Evolutionary conservation across 495 filamentous ascomycete species (phyloP), one percentile per base, ranked within the genome.

Genomic region (Penicillium flavigenum): DNA sequence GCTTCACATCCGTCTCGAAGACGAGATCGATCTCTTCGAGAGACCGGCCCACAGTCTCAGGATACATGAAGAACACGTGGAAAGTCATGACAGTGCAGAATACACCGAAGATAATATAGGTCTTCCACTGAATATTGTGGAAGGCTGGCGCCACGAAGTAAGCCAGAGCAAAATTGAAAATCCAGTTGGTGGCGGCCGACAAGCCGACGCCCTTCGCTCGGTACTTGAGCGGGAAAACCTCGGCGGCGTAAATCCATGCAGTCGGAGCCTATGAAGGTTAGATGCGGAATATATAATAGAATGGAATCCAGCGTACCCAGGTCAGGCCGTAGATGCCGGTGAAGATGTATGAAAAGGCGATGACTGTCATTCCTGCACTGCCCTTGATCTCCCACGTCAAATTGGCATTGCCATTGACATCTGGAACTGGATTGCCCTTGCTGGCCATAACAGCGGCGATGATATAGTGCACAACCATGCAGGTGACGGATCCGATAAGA

Each of bases 341-440:
- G 57, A 93, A 89, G 8, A 92, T 81, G 62, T 91, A 94, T 0
- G 83, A 89, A 53, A 85, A 88, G 0, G 88, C 88, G 64, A 92
- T 89, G 27, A 92, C 83, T 17, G 82, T 84, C 66, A 87, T 86
- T 9, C 86, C 85, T 0, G 88, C 72, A 2, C 72, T 62, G 17
- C 88, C 88, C 1, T 73, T 72, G 39, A 90, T 84, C 41, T 74
- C 61, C 65, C 88, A 83, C 32, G 81, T 79, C 41, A 92, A 79
- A 65, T 90, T 92, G 32, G 70, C 69, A 67, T 91, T 90, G 36
- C 81, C 81, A 32, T 76, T 79, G 1, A 91, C 81, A 17, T 79
- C 76, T n/a, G 77, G 74, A 6, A 87, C 81, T 4, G 78, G 65
- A 39, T 76, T 64, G 17, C 85, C 84, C 51, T 82, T 76, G 10